These are phyloP conservation scores for Fusarium concolor DNA, from an alignment of 2,329 filamentous ascomycete species.

Conservation along the genomic window DNA sequence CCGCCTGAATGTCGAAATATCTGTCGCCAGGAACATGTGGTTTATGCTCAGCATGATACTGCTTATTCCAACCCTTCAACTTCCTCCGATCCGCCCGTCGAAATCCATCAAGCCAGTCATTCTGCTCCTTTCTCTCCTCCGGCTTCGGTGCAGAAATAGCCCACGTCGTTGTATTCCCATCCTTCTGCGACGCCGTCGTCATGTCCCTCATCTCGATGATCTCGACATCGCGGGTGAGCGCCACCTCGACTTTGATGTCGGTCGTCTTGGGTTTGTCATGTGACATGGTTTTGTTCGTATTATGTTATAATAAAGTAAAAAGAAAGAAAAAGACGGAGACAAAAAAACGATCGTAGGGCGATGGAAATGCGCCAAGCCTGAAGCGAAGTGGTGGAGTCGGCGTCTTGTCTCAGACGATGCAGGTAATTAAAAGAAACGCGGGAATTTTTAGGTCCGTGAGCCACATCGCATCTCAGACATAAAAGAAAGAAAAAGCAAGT, in stretches of 20 bases:
- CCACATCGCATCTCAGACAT: background rate
- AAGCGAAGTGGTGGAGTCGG: slow-evolving; percentile 9
- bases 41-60: slow-evolving; percentile 31
- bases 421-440: slow-evolving; percentile 23
- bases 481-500: slow-evolving; percentile 2
- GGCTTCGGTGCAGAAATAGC: slow-evolving; percentile 23
- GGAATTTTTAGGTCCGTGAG: slow-evolving; percentile 21
- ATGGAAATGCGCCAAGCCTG: slow-evolving; percentile 14
- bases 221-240: slow-evolving; percentile 33
- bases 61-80: slow-evolving; percentile 39
- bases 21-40: slow-evolving; percentile 50
- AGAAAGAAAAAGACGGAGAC: background rate
- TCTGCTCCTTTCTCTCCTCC: slow-evolving; percentile 13
- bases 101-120: slow-evolving; percentile 42
- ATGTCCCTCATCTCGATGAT: slow-evolving; percentile 33
- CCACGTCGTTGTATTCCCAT: slow-evolving; percentile 21
- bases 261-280: slow-evolving; percentile 33
- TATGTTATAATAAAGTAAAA: background rate
- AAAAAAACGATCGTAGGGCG: slow-evolving; percentile 1
- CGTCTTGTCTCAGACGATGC: slow-evolving; percentile 1
- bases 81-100: slow-evolving; percentile 36
- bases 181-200: slow-evolving; percentile 11
- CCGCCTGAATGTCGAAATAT: slow-evolving; percentile 66
- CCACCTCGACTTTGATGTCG: slow-evolving; percentile 37
- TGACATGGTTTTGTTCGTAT: slow-evolving; percentile 18